phyloP scores from a whole-genome alignment of 169 alveolate genomes.

The Cryptosporidium viatorum region DNA sequence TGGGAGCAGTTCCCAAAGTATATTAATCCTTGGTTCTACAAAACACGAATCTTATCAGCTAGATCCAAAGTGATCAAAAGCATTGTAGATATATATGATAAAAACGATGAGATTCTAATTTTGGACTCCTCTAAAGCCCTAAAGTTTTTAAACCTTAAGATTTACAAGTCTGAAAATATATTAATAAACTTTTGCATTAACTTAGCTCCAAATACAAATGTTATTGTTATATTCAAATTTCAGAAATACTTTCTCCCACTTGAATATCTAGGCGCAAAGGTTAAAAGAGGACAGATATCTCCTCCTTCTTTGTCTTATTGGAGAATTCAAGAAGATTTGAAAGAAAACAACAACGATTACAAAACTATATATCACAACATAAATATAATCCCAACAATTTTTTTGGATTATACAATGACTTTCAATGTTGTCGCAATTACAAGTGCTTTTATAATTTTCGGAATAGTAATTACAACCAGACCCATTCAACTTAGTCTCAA shows the following conservation, averaged over 20 bases:
- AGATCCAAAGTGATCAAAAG: not conserved
- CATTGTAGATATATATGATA: not conserved
- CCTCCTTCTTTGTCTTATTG: constrained; percentile 60
- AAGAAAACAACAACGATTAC: not conserved
- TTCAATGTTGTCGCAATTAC: constrained; percentile 62
- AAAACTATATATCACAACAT: constrained; percentile 15
- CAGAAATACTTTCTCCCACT: constrained; percentile 32
- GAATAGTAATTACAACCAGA: constrained; percentile 28
- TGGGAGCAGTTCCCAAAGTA: constrained; percentile 69
- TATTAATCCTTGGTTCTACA: constrained; percentile 43
- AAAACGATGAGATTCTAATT: not conserved
- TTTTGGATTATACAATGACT: constrained; percentile 42
- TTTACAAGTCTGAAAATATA: constrained; percentile 5
- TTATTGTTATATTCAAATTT: constrained; percentile 17
- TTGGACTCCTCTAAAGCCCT: constrained; percentile 22
- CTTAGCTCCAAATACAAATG: constrained; percentile 19
- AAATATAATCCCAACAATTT: constrained; percentile 9
- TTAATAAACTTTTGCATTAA: constrained; percentile 17
- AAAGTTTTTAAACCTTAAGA: not conserved
- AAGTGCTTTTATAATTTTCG: constrained; percentile 52
- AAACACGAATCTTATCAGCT: constrained; percentile 3
- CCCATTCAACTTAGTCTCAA: constrained; percentile 14
- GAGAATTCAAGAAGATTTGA: not conserved
- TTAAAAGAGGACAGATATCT: constrained; percentile 49
- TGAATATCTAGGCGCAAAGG: constrained; percentile 21